These are phyloP conservation scores for Boletus bicolor DNA, from an alignment of 768 basidiomycete genomes.

Conservation along the genomic window DNA sequence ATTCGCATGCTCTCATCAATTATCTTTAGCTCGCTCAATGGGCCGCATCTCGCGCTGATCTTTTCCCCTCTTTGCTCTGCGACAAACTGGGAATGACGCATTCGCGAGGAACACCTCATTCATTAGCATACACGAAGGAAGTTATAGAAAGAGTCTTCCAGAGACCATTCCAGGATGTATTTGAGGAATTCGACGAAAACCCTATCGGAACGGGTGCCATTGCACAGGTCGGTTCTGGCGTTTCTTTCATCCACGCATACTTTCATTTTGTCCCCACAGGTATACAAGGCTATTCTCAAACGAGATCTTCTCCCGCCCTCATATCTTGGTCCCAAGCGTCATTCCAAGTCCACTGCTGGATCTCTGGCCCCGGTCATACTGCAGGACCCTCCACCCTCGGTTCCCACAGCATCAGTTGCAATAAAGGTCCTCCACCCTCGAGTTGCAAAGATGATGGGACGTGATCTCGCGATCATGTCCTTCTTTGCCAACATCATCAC, in stretches of 20 bases:
- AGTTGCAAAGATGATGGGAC: slow-evolving; percentile 74
- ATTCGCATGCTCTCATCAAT: slow-evolving; percentile 4
- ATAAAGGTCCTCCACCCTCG: slow-evolving; percentile 94
- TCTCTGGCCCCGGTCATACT: slow-evolving; percentile 50
- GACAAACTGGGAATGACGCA: slow-evolving; percentile 81
- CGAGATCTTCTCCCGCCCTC: slow-evolving; percentile 81
- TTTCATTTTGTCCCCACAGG: slow-evolving; percentile 40
- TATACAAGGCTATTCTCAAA: slow-evolving; percentile 85
- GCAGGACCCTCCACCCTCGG: slow-evolving; percentile 59
- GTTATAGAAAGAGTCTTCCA: slow-evolving; percentile 85
- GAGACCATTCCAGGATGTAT: slow-evolving; percentile 80
- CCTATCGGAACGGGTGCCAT: slow-evolving; percentile 99
- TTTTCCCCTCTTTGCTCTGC: slow-evolving; percentile 87
- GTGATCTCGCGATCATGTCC: slow-evolving; percentile 93
- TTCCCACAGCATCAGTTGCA: slow-evolving; percentile 85
- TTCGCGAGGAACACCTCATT: slow-evolving; percentile 82
- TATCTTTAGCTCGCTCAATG: slow-evolving; percentile 83
- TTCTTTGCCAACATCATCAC: slow-evolving; percentile 83
- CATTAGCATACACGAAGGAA: slow-evolving; percentile 70
- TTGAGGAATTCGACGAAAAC: slow-evolving; percentile 79
- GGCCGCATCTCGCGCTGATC: slow-evolving; percentile 93
- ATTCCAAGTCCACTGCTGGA: slow-evolving; percentile 42
- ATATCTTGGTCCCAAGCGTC: slow-evolving; percentile 74
- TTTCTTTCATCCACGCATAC: not conserved
- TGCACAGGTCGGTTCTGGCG: slow-evolving; percentile 57